Evolutionary conservation across 148 eudicot genomes (phyloP), one percentile per base, ranked within the genome.

Genomic region (Vaccinium vitisidaea): DNA sequence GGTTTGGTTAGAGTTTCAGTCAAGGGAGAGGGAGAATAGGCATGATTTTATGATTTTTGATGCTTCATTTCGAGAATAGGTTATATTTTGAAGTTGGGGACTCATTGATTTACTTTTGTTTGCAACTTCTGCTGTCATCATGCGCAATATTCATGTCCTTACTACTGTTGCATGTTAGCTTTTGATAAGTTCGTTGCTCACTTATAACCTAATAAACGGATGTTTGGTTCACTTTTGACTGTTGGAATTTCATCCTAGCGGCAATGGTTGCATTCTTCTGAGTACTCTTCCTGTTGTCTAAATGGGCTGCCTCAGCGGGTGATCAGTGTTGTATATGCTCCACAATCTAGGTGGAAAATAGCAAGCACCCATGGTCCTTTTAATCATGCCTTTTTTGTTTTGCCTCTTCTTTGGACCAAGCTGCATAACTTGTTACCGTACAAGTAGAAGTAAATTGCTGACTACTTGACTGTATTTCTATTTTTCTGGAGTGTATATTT

Each of bases 261-360:
- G 43, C 25, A 74, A 75, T 75, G 25, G 39, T 75, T 75, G 23
- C 78, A 19, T 75, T 16, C 78, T 39, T 16, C 12, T 43, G 7
- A 74, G 52, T 75, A 75, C 32, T 30, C 18, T 75, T 43, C 25
- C 12, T 21, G 25, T 39, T 46, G 78, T 75, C 78, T 75, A 16
- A 18, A 75, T 75, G 78, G 78, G 78, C 53, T 75, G 8, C 78
- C 19, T 15, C 53, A 75, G n/a, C 7, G 78, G 78, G 52, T 43
- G 78, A 18, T 43, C 78, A 43, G 19, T 75, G 46, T 43, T 43
- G 2, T 39, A 14, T 19, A 75, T 75, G 78, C 78, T 39, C n/a
- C 25, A 18, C 5, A 10, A 43, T 32, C 48, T 43, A 8, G 53
- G 78, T 75, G 19, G 25, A 46, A 46, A n/a, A 75, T 18, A 75